Evolutionary conservation across 2,329 filamentous ascomycete species (phyloP).

Genomic region (Calonectria honghensis): DNA sequence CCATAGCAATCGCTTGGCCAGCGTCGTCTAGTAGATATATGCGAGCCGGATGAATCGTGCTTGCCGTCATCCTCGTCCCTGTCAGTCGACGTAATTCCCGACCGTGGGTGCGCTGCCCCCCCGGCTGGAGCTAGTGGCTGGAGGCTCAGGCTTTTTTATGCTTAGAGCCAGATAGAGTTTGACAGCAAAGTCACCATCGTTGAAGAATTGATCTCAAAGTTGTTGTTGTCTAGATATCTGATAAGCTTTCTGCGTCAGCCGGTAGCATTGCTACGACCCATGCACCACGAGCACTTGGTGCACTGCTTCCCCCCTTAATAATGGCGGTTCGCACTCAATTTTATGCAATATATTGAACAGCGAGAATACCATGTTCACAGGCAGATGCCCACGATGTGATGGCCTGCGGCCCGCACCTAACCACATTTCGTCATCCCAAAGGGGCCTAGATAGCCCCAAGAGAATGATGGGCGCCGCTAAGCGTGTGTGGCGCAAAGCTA

Average conservation of each 20-base stretch:
- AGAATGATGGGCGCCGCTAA: not conserved
- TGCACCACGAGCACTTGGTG: fast-evolving
- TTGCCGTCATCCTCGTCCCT: not conserved
- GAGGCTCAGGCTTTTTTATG: not conserved
- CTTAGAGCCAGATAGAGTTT: slow-evolving; percentile 5
- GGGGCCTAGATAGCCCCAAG: not conserved
- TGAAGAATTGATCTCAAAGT: slow-evolving; percentile 23
- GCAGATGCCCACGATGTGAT: not conserved
- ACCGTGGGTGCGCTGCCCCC: not conserved
- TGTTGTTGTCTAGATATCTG: not conserved
- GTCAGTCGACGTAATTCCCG: not conserved
- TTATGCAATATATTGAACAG: not conserved
- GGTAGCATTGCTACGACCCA: no score
- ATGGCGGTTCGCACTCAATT: no score
- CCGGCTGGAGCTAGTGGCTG: not conserved
- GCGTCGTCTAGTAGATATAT: no score
- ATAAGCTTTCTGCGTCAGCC: not conserved
- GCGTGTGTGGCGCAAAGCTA: not conserved
- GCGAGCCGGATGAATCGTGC: no score
- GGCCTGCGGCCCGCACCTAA: not conserved
- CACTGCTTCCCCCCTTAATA: not conserved
- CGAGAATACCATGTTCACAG: not conserved
- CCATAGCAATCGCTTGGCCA: no score
- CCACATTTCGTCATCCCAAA: not conserved
- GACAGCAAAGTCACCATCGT: not conserved